phyloP scores from a whole-genome alignment of 148 eudicot species.

The Oxyria digyna region DNA sequence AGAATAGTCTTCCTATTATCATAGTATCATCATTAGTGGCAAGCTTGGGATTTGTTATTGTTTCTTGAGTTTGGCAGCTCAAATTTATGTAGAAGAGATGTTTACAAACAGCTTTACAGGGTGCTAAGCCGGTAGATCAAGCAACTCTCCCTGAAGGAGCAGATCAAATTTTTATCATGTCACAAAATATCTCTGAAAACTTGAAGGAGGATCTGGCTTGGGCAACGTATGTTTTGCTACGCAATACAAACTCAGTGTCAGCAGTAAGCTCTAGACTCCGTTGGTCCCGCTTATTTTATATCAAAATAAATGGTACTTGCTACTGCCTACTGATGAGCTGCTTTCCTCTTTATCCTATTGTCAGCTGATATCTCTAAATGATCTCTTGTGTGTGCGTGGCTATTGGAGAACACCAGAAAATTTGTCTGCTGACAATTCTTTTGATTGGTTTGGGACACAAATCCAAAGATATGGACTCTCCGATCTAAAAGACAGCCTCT shows the following conservation, averaged over 20 bases:
- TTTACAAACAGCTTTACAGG: conserved; percentile 30
- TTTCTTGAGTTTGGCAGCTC: not conserved
- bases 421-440: conserved; percentile 30
- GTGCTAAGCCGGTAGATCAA: conserved; percentile 43
- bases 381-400: conserved; percentile 76
- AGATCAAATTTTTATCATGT: conserved; percentile 69
- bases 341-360: conserved; percentile 11
- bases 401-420: conserved; percentile 70
- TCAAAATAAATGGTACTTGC: not conserved
- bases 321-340: not conserved
- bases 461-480: conserved; percentile 42
- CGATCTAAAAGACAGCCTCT: conserved; percentile 50
- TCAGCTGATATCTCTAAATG: conserved; percentile 63
- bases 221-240: conserved; percentile 70
- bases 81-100: not conserved
- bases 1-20: not conserved
- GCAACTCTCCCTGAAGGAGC: conserved; percentile 47
- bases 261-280: conserved; percentile 34
- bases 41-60: too few species aligned
- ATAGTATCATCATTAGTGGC: not conserved
- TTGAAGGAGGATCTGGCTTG: conserved; percentile 90
- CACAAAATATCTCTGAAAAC: conserved; percentile 44
- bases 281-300: too few species aligned
- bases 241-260: conserved; percentile 79
- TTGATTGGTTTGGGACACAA: conserved; percentile 53